phyloP scores from a whole-genome alignment of 169 alveolate species.

The Neospora caninum region DNA sequence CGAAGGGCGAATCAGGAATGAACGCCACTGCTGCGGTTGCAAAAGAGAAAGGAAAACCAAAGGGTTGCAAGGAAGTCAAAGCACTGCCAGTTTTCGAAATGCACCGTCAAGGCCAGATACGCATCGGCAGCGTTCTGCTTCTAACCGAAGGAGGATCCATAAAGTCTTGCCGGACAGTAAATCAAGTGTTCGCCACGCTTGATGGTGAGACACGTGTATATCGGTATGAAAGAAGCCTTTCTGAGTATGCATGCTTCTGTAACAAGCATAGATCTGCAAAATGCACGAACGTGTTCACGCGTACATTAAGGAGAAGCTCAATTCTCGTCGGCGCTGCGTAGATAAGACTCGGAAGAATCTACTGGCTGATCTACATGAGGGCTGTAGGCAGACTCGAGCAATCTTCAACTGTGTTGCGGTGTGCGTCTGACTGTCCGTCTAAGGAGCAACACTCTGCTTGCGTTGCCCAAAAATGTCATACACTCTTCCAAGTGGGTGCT shows the following conservation, averaged over 20 bases:
- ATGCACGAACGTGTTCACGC: too few species aligned
- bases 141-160: background rate
- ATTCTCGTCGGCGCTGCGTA: too few species aligned
- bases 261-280: too few species aligned
- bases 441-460: too few species aligned
- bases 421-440: too few species aligned
- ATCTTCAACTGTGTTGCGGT: too few species aligned
- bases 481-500: too few species aligned
- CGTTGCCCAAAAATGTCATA: too few species aligned
- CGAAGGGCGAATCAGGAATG: background rate
- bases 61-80: background rate
- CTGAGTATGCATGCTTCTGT: background rate
- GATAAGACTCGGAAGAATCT: too few species aligned
- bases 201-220: background rate
- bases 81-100: slow-evolving; percentile 11
- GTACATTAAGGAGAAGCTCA: too few species aligned
- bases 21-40: background rate
- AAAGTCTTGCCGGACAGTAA: background rate
- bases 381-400: too few species aligned
- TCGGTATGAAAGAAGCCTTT: background rate
- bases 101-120: background rate
- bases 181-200: background rate
- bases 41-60: background rate
- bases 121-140: slow-evolving; percentile 15
- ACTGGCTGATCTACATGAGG: too few species aligned